Conservation (phyloP, 2,329 filamentous ascomycete species). For the Escovopsis sp. region DNA sequence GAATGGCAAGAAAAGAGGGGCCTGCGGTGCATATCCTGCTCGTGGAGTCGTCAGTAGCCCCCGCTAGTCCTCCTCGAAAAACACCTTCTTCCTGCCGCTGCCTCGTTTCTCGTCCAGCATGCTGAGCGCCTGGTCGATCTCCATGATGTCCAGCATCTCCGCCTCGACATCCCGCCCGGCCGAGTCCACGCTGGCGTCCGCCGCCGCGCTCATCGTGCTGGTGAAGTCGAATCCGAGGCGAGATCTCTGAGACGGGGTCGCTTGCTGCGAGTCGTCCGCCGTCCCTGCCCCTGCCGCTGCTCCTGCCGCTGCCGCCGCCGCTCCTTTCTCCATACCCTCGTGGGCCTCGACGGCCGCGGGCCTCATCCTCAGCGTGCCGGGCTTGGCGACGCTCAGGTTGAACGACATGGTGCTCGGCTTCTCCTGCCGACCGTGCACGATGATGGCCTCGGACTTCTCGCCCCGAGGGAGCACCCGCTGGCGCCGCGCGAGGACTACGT, state of each 20-base stretch:
- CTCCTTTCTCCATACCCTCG: constrained; percentile 8
- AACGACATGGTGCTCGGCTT: constrained; percentile 26
- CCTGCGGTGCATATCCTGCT: constrained; percentile 7
- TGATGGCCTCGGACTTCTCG: constrained; percentile 35
- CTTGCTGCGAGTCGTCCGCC: constrained; percentile 11
- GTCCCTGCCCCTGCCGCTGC: too few relatives aligned
- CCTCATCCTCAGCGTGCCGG: constrained; percentile 19
- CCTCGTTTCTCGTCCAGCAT: constrained; percentile 35
- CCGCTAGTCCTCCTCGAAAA: constrained; percentile 29
- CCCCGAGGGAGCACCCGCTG: constrained; percentile 21
- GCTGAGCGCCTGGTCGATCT: constrained; percentile 45
- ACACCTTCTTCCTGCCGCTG: constrained; percentile 33
- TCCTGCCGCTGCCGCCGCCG: too few relatives aligned
- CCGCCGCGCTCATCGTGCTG: constrained; percentile 34
- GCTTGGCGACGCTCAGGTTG: constrained; percentile 33
- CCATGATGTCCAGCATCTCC: constrained; percentile 50
- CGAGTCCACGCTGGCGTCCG: constrained; percentile 34
- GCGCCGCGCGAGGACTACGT: constrained; percentile 17
- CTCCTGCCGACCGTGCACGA: constrained; percentile 33
- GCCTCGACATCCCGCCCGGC: constrained; percentile 38
- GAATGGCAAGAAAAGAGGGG: too few relatives aligned
- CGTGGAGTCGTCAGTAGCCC: constrained; percentile 7
- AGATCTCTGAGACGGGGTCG: constrained; percentile 14
- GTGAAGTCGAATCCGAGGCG: constrained; percentile 33
- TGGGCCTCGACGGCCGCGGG: constrained; percentile 13